Evolutionary conservation across 768 basidiomycete species (phyloP).

Genomic region (Harrya chromipes): DNA sequence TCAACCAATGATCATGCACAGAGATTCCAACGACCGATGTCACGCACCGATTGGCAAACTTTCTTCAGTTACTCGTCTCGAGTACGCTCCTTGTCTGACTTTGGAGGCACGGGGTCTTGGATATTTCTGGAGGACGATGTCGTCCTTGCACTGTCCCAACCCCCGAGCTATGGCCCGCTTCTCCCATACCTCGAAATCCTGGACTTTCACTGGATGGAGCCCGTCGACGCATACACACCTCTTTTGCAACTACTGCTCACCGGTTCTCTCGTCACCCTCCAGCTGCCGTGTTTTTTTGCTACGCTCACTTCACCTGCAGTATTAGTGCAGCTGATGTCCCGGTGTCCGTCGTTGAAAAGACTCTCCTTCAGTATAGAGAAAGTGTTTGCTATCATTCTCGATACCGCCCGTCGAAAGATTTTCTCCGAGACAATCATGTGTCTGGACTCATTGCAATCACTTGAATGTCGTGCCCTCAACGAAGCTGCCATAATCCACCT

Average conservation of each 20-base stretch:
- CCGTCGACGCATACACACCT: constrained; percentile 10
- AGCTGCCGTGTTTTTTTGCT: constrained; percentile 5
- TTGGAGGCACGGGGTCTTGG: background rate
- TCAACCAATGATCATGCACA: constrained; percentile 11
- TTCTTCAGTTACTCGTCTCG: constrained; percentile 28
- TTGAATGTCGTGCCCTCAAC: constrained; percentile 7
- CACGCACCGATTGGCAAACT: constrained; percentile 24
- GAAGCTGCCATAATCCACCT: constrained; percentile 17
- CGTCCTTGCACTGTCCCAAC: constrained; percentile 23
- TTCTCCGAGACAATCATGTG: constrained; percentile 8
- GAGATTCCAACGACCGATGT: constrained; percentile 25
- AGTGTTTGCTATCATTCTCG: no score
- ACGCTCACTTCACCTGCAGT: constrained; percentile 13
- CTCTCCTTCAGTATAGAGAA: constrained; percentile 1
- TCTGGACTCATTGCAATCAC: no score
- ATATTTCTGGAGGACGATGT: constrained; percentile 15
- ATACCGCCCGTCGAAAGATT: constrained; percentile 4
- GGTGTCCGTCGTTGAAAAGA: constrained; percentile 18
- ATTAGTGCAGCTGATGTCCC: constrained; percentile 15
- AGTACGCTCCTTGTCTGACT: constrained; percentile 12
- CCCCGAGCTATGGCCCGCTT: constrained; percentile 22
- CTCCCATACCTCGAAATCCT: constrained; percentile 18
- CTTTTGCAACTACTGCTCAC: constrained; percentile 22
- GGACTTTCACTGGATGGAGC: constrained; percentile 13
- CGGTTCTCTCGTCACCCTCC: constrained; percentile 17